These are phyloP conservation scores for Leccinellum luteum DNA, from an alignment of 768 basidiomycete genomes.

Conservation along the genomic window DNA sequence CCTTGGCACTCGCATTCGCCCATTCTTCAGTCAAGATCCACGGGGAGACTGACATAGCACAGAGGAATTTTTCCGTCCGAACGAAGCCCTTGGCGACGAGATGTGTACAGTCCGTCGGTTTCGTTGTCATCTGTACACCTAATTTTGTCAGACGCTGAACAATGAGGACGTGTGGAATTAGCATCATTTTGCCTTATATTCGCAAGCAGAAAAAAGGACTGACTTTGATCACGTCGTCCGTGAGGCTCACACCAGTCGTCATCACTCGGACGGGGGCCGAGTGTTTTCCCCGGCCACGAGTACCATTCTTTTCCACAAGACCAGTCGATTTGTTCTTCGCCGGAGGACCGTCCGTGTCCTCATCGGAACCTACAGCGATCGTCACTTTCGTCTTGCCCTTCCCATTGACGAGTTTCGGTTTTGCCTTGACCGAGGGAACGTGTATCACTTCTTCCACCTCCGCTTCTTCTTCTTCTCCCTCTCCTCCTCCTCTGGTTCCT, in stretches of 20 bases:
- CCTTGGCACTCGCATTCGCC: constrained; percentile 58
- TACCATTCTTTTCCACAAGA: constrained; percentile 12
- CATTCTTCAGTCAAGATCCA: constrained; percentile 65
- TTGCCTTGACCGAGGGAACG: constrained; percentile 10
- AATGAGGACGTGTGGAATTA: not conserved
- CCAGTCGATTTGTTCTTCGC: constrained; percentile 5
- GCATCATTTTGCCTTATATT: not conserved
- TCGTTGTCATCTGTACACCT: constrained; percentile 62
- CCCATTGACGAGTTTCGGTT: constrained; percentile 8
- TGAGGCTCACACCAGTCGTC: constrained; percentile 63
- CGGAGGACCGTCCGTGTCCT: not conserved
- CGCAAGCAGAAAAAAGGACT: constrained; percentile 6
- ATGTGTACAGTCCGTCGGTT: constrained; percentile 73
- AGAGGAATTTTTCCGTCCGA: constrained; percentile 87
- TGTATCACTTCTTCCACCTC: constrained; percentile 18
- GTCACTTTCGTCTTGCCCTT: constrained; percentile 9
- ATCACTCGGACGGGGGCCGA: constrained; percentile 45
- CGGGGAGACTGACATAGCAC: constrained; percentile 63
- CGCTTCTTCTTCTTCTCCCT: constrained; percentile 24
- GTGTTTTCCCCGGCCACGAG: constrained; percentile 4
- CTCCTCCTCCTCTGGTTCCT: constrained; percentile 13
- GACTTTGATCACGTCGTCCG: constrained; percentile 60
- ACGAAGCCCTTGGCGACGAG: constrained; percentile 66
- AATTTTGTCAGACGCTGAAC: constrained; percentile 58
- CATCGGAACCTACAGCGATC: not conserved